phyloP scores from a whole-genome alignment of 768 basidiomycete genomes.

The Leccinum longicurvipes region DNA sequence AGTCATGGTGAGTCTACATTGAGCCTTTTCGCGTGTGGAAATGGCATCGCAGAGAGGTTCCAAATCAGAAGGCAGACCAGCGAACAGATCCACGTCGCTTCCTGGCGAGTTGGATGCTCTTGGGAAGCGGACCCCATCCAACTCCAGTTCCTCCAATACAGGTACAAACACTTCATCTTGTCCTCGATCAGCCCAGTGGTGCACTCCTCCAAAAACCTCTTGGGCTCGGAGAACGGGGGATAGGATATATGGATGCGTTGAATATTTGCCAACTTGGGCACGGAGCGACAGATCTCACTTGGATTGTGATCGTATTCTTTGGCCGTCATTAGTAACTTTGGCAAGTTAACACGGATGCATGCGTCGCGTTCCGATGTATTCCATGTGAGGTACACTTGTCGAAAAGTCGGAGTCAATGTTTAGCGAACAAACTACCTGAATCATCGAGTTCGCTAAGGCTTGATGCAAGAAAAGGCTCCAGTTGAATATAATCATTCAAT shows the following conservation, averaged over 20 bases:
- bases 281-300: background rate
- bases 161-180: background rate
- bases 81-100: too few species aligned
- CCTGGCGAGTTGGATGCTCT: too few species aligned
- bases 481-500: background rate
- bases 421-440: background rate
- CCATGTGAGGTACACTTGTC: too few species aligned
- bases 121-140: too few species aligned
- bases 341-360: background rate
- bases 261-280: background rate
- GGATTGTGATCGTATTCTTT: too few species aligned
- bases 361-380: background rate
- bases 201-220: constrained; percentile 3
- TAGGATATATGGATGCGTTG: background rate
- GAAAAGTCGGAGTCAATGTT: background rate
- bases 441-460: background rate
- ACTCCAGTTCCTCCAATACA: too few species aligned
- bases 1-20: too few species aligned
- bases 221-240: background rate
- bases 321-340: background rate
- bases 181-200: background rate
- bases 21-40: too few species aligned
- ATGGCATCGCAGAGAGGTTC: too few species aligned
- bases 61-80: too few species aligned
- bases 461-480: background rate